Base-by-base conservation (phyloP, 306 rosid genomes). In the Alnus glutinosa region DNA sequence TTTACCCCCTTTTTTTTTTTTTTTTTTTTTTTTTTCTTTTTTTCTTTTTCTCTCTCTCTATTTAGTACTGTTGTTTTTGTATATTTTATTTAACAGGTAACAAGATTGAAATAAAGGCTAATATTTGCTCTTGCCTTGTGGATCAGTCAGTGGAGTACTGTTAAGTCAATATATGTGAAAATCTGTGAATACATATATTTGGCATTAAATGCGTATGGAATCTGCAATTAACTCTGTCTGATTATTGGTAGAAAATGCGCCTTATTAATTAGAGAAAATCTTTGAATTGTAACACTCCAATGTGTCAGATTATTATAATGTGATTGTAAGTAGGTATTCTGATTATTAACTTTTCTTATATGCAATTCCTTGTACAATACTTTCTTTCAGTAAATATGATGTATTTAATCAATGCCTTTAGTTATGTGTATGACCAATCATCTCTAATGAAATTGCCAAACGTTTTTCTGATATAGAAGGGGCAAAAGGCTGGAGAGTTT, bases 21-120 rank as follows among this genome's bases (percentile, higher is more conserved):
- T 69, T 48, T 51, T 2, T 2, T 64, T 61, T 77, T 70, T 67
- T 77, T 76, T 82, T 75, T 69, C 42, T 61, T 77, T 70, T 67
- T 77, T 76, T 82, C 73, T 69, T 48, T 23, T 0, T 23, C 28
- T 23, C 28, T 23, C 28, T 23, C 28, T 34, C 37, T 34, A 34
- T 34, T 34, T 34, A 34, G 37, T 4, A 34, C 15, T 55, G 18
- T 64, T 74, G 19, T 28, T 11, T 55, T 12, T 32, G 7, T 19
- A 10, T 30, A 55, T 61, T 13, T 48, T 39, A 6, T 61, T 37
- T 58, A 18, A 39, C 32, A 67, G 15, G 49, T 42, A 30, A 36
- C 70, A 37, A 36, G 70, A 7, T 64, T 64, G 44, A 28, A 64
- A 58, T 3, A 58, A 36, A 1, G 16, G 11, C 48, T 36, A 15